Conservation (phyloP, 768 basidiomycete genomes). For the Brasilioporus rufonigricans region DNA sequence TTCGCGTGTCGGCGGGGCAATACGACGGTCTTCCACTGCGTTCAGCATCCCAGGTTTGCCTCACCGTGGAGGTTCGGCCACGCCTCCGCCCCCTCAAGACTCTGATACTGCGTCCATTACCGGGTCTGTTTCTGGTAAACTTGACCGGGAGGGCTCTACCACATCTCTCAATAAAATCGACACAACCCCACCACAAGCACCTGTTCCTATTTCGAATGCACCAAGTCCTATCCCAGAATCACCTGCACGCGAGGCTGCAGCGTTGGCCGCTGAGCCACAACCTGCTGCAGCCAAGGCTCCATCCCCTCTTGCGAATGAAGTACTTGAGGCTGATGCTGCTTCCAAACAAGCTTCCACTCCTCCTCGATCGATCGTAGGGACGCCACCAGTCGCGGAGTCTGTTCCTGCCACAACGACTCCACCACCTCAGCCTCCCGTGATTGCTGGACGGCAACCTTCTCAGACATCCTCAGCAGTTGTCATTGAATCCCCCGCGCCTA, state of each 20-base stretch:
- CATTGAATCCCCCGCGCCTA: constrained; percentile 20
- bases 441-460: neutral
- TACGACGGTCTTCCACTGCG: constrained; percentile 60
- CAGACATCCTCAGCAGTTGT: constrained; percentile 5
- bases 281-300: constrained; percentile 31
- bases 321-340: constrained; percentile 14
- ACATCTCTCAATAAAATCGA: constrained; percentile 34
- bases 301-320: constrained; percentile 42
- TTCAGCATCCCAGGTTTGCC: constrained; percentile 42
- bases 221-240: constrained; percentile 74
- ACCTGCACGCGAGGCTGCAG: constrained; percentile 56
- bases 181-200: constrained; percentile 28
- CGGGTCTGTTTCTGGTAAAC: constrained; percentile 28
- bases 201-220: constrained; percentile 21
- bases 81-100: constrained; percentile 27
- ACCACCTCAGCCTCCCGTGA: constrained; percentile 12
- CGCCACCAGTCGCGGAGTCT: constrained; percentile 17
- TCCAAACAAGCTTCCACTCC: constrained; percentile 18
- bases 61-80: constrained; percentile 22
- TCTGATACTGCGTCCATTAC: constrained; percentile 26
- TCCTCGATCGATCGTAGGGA: constrained; percentile 21
- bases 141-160: constrained; percentile 30
- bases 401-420: constrained; percentile 11
- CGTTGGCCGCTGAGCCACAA: constrained; percentile 30
- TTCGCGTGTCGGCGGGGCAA: constrained; percentile 55